Conservation (phyloP, 106 monocot species). For the Agapanthus africanus region DNA sequence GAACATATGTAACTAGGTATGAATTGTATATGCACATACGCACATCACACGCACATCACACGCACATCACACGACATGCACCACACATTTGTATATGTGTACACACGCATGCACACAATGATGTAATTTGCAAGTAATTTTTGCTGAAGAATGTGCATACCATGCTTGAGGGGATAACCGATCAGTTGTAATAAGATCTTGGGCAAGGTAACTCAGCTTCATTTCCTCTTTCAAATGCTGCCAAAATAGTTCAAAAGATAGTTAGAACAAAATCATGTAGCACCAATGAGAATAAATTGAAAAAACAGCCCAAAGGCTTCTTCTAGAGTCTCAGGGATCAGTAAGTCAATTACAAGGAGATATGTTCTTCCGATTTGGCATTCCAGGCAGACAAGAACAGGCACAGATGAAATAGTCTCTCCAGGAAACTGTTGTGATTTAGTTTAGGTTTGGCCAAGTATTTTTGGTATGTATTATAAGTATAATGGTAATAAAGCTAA, state of each 20-base stretch:
- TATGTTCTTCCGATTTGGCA: too few species aligned
- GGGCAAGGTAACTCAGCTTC: constrained; percentile 91
- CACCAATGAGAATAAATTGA: too few species aligned
- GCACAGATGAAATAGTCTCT: neutral
- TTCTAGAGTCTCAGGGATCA: too few species aligned
- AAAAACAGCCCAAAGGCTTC: too few species aligned
- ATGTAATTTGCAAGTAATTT: neutral
- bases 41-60: too few species aligned
- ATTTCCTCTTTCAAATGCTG: constrained; percentile 98
- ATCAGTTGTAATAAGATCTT: constrained; percentile 82
- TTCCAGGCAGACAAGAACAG: neutral
- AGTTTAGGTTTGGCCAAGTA: neutral
- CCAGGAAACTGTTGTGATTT: neutral
- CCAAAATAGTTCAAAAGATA: constrained; percentile 8
- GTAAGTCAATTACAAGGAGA: too few species aligned
- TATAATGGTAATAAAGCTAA: neutral
- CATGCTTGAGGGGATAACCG: constrained; percentile 95
- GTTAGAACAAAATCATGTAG: neutral
- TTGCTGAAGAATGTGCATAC: constrained; percentile 21
- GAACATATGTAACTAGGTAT: too few species aligned
- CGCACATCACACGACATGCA: too few species aligned
- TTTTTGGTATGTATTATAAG: neutral
- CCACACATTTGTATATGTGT: too few species aligned
- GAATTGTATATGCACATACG: too few species aligned
- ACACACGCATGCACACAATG: neutral